Percentiles rank a stretch among this genome's conserved stretches.
These are phyloP conservation scores for Xylariomycetidae sp. DNA, from an alignment of 2,329 filamentous ascomycete species.

Conservation along the genomic window DNA sequence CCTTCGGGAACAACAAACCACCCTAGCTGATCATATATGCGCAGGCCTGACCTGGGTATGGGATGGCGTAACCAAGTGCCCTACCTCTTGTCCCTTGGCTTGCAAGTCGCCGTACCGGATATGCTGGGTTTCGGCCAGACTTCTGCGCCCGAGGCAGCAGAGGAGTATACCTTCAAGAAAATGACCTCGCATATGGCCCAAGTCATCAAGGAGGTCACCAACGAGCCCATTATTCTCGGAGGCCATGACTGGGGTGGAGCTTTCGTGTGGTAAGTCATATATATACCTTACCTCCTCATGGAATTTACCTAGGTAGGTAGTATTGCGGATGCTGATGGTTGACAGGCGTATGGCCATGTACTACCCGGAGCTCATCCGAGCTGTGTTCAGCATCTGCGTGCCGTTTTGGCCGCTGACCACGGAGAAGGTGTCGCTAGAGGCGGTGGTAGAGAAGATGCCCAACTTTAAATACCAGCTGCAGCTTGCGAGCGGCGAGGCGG, in stretches of 20 bases:
- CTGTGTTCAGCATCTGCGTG: constrained; percentile 76
- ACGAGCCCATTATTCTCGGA: constrained; percentile 65
- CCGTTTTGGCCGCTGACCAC: constrained; percentile 56
- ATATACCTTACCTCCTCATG: not conserved
- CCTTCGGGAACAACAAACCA: not conserved
- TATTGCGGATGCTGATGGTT: not conserved
- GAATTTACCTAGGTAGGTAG: not conserved
- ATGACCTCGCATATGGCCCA: constrained; percentile 69
- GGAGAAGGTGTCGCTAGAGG: constrained; percentile 50
- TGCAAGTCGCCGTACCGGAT: constrained; percentile 78
- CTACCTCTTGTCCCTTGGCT: constrained; percentile 60
- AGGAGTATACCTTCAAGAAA: constrained; percentile 64
- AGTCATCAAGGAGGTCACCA: constrained; percentile 53
- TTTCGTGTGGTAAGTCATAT: constrained; percentile 52
- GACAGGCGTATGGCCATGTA: constrained; percentile 58
- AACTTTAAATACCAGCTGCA: constrained; percentile 84
- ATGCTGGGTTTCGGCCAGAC: constrained; percentile 82
- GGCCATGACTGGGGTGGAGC: constrained; percentile 92
- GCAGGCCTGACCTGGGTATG: constrained; percentile 77
- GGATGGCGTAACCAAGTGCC: constrained; percentile 92
- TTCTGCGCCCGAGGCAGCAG: constrained; percentile 55
- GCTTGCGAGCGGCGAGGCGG: constrained; percentile 61
- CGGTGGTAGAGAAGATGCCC: constrained; percentile 52
- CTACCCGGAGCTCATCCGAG: constrained; percentile 65
- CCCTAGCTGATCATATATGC: constrained; percentile 32